Conservation (phyloP, 129 eudicot genomes). For the Scalesia atractyloides region DNA sequence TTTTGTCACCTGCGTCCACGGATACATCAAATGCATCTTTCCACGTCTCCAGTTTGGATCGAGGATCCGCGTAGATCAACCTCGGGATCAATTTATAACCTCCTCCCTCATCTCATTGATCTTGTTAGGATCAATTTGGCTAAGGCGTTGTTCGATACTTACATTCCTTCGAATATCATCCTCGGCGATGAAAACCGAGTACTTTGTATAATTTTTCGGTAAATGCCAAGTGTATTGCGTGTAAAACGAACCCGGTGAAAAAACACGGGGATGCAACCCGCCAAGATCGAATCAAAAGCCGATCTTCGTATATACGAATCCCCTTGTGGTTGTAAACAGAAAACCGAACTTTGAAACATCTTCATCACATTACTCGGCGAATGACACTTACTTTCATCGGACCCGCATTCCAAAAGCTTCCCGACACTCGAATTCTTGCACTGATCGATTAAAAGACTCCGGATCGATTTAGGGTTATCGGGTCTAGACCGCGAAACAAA, state of each 20-base stretch:
- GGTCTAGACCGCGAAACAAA: conserved; percentile 97
- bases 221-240: conserved; percentile 94
- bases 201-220: conserved; percentile 57
- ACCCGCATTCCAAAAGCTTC: conserved; percentile 69
- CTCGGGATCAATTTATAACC: conserved; percentile 75
- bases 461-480: conserved; percentile 57
- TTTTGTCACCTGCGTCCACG: conserved; percentile 71
- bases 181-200: conserved; percentile 84
- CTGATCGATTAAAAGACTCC: conserved; percentile 71
- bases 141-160: conserved; percentile 58
- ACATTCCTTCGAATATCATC: conserved; percentile 58
- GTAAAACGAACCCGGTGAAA: conserved; percentile 90
- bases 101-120: conserved; percentile 69
- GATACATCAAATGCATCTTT: conserved; percentile 88
- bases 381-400: conserved; percentile 77
- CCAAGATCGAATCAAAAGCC: conserved; percentile 88
- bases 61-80: conserved; percentile 85
- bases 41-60: conserved; percentile 71
- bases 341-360: conserved; percentile 86
- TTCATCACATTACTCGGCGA: conserved; percentile 79
- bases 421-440: conserved; percentile 60
- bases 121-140: conserved; percentile 51
- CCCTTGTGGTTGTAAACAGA: conserved; percentile 92
- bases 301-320: conserved; percentile 89
- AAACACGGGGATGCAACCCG: conserved; percentile 95